Percentiles rank a stretch among this genome's conserved stretches.
These are phyloP conservation scores for Penicillium sp. DNA, from an alignment of 2,329 filamentous ascomycete genomes.

Conservation along the genomic window DNA sequence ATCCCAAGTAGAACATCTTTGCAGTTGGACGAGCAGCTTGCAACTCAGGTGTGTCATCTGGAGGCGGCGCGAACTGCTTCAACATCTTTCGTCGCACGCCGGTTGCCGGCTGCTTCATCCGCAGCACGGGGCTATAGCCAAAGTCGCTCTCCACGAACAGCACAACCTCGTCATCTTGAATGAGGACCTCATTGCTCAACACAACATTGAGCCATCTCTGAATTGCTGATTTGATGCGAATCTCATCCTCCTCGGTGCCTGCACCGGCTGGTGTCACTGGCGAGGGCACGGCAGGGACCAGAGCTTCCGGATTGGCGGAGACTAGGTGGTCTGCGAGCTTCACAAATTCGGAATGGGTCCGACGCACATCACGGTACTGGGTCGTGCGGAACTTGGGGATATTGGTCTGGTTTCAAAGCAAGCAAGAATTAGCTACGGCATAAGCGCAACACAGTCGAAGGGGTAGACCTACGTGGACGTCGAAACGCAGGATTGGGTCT, in stretches of 20 bases:
- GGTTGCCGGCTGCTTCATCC: constrained; percentile 94
- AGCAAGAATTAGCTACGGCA: constrained; percentile 6
- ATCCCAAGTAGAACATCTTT: constrained; percentile 91
- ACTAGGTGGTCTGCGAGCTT: constrained; percentile 96
- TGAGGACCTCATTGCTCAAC: constrained; percentile 85
- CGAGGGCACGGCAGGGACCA: constrained; percentile 93
- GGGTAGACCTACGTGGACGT: constrained; percentile 75
- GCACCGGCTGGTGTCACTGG: constrained; percentile 90
- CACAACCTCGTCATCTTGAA: constrained; percentile 94
- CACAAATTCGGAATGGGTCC: constrained; percentile 90
- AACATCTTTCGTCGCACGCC: constrained; percentile 91
- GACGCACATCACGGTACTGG: constrained; percentile 94
- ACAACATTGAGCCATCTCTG: constrained; percentile 96
- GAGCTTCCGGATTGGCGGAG: constrained; percentile 92
- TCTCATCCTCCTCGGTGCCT: constrained; percentile 93
- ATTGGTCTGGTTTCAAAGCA: constrained; percentile 68
- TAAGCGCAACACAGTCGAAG: constrained; percentile 1
- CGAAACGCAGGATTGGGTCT: constrained; percentile 90
- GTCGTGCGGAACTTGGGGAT: constrained; percentile 97
- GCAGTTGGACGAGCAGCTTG: constrained; percentile 85
- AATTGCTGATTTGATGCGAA: constrained; percentile 79
- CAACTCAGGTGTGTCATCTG: constrained; percentile 94
- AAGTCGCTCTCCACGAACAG: constrained; percentile 99
- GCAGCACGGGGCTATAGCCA: constrained; percentile 91
- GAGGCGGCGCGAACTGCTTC: constrained; percentile 96